Conservation (phyloP, 164 flowering plant genomes). For the Aristolochia fimbriata region DNA sequence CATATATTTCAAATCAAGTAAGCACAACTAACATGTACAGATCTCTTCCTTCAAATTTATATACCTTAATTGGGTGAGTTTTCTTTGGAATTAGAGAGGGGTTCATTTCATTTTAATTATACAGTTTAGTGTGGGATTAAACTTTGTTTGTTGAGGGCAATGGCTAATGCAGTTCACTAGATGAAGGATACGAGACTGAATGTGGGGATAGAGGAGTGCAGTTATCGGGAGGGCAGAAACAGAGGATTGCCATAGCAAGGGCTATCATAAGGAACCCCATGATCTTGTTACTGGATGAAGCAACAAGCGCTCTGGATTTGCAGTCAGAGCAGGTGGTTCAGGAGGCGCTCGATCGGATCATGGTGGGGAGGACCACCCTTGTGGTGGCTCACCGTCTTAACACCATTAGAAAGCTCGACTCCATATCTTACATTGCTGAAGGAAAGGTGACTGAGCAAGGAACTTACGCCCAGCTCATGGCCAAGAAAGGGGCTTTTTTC, state of each 20-base stretch:
- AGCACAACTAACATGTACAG: too few species aligned
- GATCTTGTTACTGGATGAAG: conserved; percentile 79
- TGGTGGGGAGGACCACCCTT: conserved; percentile 90
- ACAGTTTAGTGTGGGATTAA: not conserved
- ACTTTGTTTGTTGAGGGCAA: not conserved
- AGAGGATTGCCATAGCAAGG: conserved; percentile 88
- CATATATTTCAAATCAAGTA: too few species aligned
- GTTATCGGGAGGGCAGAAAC: conserved; percentile 95
- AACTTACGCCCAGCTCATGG: conserved; percentile 49
- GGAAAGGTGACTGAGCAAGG: conserved; percentile 93
- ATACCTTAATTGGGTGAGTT: not conserved
- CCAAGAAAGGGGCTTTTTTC: too few species aligned
- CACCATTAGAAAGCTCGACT: conserved; percentile 71
- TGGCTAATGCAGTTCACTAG: not conserved
- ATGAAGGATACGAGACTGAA: conserved; percentile 70
- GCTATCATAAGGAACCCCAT: conserved; percentile 86
- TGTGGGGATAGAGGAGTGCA: conserved; percentile 97
- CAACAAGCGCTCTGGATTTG: conserved; percentile 89
- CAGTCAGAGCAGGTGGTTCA: conserved; percentile 87
- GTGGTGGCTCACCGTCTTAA: conserved; percentile 88
- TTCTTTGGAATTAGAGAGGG: not conserved
- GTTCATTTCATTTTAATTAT: too few species aligned
- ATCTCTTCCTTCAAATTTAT: not conserved
- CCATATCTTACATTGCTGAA: conserved; percentile 76
- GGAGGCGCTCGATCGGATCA: conserved; percentile 82